These are phyloP conservation scores for Alternaria incomplexa DNA, from an alignment of 2,329 filamentous ascomycete genomes.

Conservation along the genomic window DNA sequence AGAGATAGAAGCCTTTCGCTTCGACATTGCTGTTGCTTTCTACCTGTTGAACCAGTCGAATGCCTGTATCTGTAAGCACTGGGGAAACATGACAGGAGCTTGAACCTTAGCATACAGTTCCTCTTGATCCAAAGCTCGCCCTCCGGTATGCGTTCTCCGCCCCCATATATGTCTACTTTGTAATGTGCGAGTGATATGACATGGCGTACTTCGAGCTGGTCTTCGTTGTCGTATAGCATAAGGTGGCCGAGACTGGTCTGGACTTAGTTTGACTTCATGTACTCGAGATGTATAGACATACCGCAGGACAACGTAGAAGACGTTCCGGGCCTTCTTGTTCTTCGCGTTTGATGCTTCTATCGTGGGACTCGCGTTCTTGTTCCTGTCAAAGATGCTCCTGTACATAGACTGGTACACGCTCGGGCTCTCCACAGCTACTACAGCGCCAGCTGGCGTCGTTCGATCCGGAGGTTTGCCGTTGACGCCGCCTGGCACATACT, in stretches of 20 bases:
- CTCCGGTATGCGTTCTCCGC: slow-evolving; percentile 78
- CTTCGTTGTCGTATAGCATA: slow-evolving; percentile 96
- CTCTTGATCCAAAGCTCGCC: slow-evolving; percentile 95
- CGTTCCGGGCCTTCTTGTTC: slow-evolving; percentile 74
- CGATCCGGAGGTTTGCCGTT: slow-evolving; percentile 92
- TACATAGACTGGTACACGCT: slow-evolving; percentile 99
- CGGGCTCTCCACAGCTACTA: slow-evolving; percentile 79
- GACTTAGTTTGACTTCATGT: slow-evolving; percentile 11
- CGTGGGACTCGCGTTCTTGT: slow-evolving; percentile 62
- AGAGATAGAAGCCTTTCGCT: slow-evolving; percentile 89
- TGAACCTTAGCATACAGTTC: slow-evolving; percentile 63
- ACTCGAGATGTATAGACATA: slow-evolving; percentile 49
- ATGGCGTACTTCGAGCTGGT: slow-evolving; percentile 93
- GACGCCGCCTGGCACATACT: slow-evolving; percentile 89
- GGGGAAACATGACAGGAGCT: neutral
- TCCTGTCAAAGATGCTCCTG: slow-evolving; percentile 87
- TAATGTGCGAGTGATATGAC: slow-evolving; percentile 93
- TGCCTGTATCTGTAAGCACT: slow-evolving; percentile 40
- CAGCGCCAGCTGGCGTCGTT: slow-evolving; percentile 78
- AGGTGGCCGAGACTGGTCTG: slow-evolving; percentile 72
- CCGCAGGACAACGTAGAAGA: slow-evolving; percentile 92
- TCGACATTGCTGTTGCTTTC: slow-evolving; percentile 61
- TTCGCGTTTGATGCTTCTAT: slow-evolving; percentile 61
- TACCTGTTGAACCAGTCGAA: slow-evolving; percentile 74
- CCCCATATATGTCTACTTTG: slow-evolving; percentile 82